Conservation (phyloP, 1,284 basidiomycete genomes). For the Ganoderma sinense region DNA sequence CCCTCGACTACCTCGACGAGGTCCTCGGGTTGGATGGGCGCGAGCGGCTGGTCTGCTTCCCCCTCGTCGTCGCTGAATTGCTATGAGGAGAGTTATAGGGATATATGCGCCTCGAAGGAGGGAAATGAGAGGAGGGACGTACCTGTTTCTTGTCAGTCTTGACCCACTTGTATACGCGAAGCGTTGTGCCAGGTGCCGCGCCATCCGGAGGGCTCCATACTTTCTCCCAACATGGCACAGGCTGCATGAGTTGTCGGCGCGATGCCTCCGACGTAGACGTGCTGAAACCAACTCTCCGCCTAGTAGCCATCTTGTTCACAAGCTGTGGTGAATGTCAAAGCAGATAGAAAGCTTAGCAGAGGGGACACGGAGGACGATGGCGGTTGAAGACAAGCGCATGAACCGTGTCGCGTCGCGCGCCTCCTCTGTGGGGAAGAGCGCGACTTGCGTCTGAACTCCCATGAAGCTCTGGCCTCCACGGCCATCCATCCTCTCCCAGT, state of each 20-base stretch:
- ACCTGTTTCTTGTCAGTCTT: conserved; percentile 79
- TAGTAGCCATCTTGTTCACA: conserved; percentile 61
- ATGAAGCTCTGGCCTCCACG: conserved; percentile 18
- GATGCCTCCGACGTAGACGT: conserved; percentile 79
- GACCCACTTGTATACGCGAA: conserved; percentile 77
- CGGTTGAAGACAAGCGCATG: conserved; percentile 4
- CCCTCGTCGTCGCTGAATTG: conserved; percentile 86
- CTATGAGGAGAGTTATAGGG: conserved; percentile 43
- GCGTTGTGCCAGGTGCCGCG: conserved; percentile 57
- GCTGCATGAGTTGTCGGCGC: conserved; percentile 81
- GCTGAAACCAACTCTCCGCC: conserved; percentile 77
- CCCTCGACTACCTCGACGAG: conserved; percentile 44
- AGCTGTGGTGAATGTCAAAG: neutral
- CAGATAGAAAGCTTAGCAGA: neutral
- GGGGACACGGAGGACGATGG: neutral
- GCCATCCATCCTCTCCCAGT: conserved; percentile 1
- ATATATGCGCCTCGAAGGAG: neutral
- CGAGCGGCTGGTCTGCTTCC: conserved; percentile 76
- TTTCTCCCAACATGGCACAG: conserved; percentile 82
- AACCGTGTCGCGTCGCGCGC: conserved; percentile 20
- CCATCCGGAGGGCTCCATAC: conserved; percentile 66
- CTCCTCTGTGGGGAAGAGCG: too few relatives aligned
- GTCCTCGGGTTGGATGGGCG: conserved; percentile 69
- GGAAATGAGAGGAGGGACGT: conserved; percentile 27
- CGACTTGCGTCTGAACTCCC: conserved; percentile 10